Evolutionary conservation across 2,329 filamentous ascomycete species (phyloP).

Genomic region (Elsinoe batatas): DNA sequence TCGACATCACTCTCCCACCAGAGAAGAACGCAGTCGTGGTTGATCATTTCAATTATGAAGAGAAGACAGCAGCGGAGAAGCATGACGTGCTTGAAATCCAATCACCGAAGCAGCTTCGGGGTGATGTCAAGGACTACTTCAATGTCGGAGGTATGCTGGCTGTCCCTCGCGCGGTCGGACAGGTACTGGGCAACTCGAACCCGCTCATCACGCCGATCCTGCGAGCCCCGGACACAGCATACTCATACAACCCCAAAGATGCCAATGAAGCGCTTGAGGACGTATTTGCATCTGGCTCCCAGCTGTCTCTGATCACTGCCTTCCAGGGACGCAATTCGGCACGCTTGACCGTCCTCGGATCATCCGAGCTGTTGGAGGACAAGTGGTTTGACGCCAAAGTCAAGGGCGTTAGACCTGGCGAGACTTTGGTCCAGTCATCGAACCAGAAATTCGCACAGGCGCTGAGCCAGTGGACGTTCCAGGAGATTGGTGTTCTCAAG

Average conservation of each 20-base stretch:
- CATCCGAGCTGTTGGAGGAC: constrained; percentile 77
- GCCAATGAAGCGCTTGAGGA: constrained; percentile 64
- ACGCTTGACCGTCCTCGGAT: constrained; percentile 74
- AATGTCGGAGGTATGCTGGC: constrained; percentile 59
- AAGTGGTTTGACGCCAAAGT: constrained; percentile 80
- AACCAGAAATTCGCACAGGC: constrained; percentile 82
- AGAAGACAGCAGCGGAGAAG: constrained; percentile 61
- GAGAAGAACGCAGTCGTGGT: constrained; percentile 80
- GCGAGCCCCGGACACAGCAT: constrained; percentile 72
- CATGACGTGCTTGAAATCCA: constrained; percentile 83
- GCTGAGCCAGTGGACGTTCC: constrained; percentile 89
- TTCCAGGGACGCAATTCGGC: constrained; percentile 91
- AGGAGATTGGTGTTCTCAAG: constrained; percentile 81
- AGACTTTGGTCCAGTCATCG: constrained; percentile 53
- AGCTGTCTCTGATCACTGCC: constrained; percentile 74
- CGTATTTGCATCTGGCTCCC: constrained; percentile 71
- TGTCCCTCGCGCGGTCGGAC: constrained; percentile 72
- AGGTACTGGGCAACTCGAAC: constrained; percentile 65
- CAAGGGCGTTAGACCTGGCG: constrained; percentile 38
- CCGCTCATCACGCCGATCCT: constrained; percentile 73
- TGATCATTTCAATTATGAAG: constrained; percentile 93
- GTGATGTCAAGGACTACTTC: constrained; percentile 71
- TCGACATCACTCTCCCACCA: constrained; percentile 77
- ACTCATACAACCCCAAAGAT: constrained; percentile 90
- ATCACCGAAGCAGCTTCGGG: constrained; percentile 53